Conservation (phyloP, 441 rosid species). For the Pelargonium cotyledonis region DNA sequence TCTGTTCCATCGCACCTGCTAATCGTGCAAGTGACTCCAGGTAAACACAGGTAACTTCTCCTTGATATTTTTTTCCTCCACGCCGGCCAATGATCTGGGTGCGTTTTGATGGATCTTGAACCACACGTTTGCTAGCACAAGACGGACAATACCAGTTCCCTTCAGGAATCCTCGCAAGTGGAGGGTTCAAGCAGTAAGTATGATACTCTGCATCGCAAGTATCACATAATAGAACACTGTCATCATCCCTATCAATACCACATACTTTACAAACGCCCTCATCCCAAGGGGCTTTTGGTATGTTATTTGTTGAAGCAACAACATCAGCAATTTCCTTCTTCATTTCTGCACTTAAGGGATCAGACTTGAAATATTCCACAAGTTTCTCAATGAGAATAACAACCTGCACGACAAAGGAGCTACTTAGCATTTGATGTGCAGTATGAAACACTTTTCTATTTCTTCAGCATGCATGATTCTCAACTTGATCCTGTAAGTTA, state of each 20-base stretch:
- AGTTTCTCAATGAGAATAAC: constrained; percentile 57
- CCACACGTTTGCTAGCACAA: constrained; percentile 51
- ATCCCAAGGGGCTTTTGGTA: constrained; percentile 98
- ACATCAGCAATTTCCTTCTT: constrained; percentile 64
- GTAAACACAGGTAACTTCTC: constrained; percentile 60
- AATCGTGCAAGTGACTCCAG: constrained; percentile 55
- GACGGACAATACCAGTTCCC: constrained; percentile 99
- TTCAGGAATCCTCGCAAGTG: constrained; percentile 87
- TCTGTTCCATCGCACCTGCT: constrained; percentile 63
- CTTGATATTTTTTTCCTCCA: constrained; percentile 54
- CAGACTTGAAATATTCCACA: constrained; percentile 48
- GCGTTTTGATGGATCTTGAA: constrained; percentile 43
- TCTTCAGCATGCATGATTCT: neutral
- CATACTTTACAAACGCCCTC: constrained; percentile 98
- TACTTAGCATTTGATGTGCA: constrained; percentile 4
- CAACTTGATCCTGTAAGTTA: neutral
- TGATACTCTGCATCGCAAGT: constrained; percentile 98
- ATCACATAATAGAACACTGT: constrained; percentile 94
- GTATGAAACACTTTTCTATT: neutral
- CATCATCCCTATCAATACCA: constrained; percentile 94
- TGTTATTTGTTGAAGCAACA: constrained; percentile 52
- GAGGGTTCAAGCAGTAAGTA: constrained; percentile 96
- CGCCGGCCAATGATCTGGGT: constrained; percentile 36
- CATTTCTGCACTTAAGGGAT: constrained; percentile 48
- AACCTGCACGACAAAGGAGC: constrained; percentile 54